These are phyloP conservation scores for Coniophora puteana DNA, from an alignment of 1,284 basidiomycete genomes.

Conservation along the genomic window DNA sequence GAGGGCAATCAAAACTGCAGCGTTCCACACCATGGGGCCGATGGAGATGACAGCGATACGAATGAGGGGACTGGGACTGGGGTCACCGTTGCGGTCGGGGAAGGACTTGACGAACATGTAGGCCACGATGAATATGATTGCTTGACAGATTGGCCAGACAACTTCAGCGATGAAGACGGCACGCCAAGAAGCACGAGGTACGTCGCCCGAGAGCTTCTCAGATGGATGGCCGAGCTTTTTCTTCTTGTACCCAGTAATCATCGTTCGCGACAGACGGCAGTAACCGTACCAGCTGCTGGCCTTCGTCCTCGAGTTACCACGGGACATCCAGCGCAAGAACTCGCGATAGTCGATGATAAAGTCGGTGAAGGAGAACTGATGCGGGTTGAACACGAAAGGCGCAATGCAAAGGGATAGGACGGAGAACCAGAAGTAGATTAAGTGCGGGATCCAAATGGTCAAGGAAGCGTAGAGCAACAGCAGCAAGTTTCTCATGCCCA, in stretches of 20 bases:
- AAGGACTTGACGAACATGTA: slow-evolving; percentile 93
- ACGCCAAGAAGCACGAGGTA: slow-evolving; percentile 86
- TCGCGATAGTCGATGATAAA: slow-evolving; percentile 98
- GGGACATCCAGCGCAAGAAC: slow-evolving; percentile 96
- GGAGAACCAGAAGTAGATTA: slow-evolving; percentile 98
- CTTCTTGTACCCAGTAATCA: slow-evolving; percentile 98
- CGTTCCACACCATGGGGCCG: slow-evolving; percentile 96
- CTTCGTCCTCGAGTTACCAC: slow-evolving; percentile 92
- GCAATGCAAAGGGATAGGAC: slow-evolving; percentile 89
- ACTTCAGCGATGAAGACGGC: slow-evolving; percentile 86
- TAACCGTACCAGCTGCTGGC: slow-evolving; percentile 98
- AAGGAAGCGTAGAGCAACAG: slow-evolving; percentile 88
- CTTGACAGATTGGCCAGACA: slow-evolving; percentile 75
- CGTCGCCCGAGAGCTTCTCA: slow-evolving; percentile 90
- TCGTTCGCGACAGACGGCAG: slow-evolving; percentile 90
- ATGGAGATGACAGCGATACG: slow-evolving; percentile 89
- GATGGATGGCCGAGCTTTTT: slow-evolving; percentile 95
- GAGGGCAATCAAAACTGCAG: slow-evolving; percentile 78
- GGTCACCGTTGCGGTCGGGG: slow-evolving; percentile 60
- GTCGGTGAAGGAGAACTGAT: slow-evolving; percentile 93
- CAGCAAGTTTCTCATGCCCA: slow-evolving; percentile 91
- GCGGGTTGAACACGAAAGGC: slow-evolving; percentile 96
- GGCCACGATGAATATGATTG: slow-evolving; percentile 77
- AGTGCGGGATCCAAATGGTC: slow-evolving; percentile 87
- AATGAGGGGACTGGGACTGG: slow-evolving; percentile 76